Evolutionary conservation across 495 filamentous ascomycete genomes (phyloP).

Genomic region (Entonaema liquescens): DNA sequence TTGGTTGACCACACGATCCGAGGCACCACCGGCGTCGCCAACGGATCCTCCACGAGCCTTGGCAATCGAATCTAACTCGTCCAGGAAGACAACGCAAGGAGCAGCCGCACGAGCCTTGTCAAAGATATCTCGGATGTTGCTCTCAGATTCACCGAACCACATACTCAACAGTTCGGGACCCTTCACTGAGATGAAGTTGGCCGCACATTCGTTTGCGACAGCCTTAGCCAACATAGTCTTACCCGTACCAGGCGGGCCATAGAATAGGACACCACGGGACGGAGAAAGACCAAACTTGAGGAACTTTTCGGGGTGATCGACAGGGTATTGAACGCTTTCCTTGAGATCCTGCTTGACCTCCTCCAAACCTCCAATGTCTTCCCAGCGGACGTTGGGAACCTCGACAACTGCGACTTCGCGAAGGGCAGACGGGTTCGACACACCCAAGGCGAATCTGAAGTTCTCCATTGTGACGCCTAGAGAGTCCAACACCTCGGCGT

Average conservation of each 20-base stretch:
- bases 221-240: conserved; percentile 99
- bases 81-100: conserved; percentile 98
- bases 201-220: conserved; percentile 97
- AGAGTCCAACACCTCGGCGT: conserved; percentile 97
- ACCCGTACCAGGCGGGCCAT: conserved; percentile 98
- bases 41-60: conserved; percentile 98
- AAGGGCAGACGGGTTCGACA: conserved; percentile 97
- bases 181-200: conserved; percentile 99
- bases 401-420: conserved; percentile 99
- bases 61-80: conserved; percentile 98
- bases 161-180: conserved; percentile 97
- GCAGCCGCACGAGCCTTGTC: conserved; percentile 99
- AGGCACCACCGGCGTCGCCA: conserved; percentile 97
- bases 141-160: conserved; percentile 99
- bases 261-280: conserved; percentile 98
- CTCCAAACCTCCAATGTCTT: conserved; percentile 98
- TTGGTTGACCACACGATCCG: conserved; percentile 99
- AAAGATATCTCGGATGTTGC: conserved; percentile 99
- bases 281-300: conserved; percentile 99
- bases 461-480: conserved; percentile 99
- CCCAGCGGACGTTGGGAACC: conserved; percentile 98
- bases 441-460: conserved; percentile 97
- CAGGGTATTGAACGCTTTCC: conserved; percentile 98
- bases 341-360: conserved; percentile 99
- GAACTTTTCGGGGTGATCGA: conserved; percentile 99